phyloP scores from a whole-genome alignment of 2,329 filamentous ascomycete genomes.

The Tolypocladium ophioglossoides region DNA sequence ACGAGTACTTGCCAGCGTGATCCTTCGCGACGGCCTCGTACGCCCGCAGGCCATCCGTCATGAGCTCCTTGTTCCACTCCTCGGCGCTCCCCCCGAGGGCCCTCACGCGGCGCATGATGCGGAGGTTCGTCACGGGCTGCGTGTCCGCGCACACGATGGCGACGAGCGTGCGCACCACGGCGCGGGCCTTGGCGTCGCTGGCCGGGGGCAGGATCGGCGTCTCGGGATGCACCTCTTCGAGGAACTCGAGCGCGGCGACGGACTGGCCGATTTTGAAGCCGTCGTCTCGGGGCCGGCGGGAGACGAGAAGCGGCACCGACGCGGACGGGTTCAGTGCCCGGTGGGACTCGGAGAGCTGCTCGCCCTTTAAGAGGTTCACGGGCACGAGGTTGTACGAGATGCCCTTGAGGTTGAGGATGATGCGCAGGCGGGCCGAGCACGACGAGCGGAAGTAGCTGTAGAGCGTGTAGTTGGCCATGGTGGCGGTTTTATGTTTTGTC shows the following conservation, averaged over 20 bases:
- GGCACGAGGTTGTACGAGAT: slow-evolving; percentile 35
- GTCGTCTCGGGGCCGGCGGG: slow-evolving; percentile 14
- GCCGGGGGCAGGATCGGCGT: slow-evolving; percentile 38
- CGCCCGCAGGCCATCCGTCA: slow-evolving; percentile 40
- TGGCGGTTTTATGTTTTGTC: neutral
- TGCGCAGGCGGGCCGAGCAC: slow-evolving; percentile 50
- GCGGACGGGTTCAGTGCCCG: slow-evolving; percentile 39
- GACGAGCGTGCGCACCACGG: slow-evolving; percentile 40
- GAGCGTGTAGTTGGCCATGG: slow-evolving; percentile 26
- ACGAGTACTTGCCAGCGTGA: slow-evolving; percentile 38
- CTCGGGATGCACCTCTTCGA: slow-evolving; percentile 42
- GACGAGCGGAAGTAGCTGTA: slow-evolving; percentile 54
- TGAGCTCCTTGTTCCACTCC: slow-evolving; percentile 41
- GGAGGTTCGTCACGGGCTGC: slow-evolving; percentile 50
- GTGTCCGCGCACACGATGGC: slow-evolving; percentile 45
- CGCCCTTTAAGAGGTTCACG: slow-evolving; percentile 43
- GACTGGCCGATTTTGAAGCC: slow-evolving; percentile 42
- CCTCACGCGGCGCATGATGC: slow-evolving; percentile 38
- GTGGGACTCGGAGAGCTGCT: slow-evolving; percentile 37
- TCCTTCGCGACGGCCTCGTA: slow-evolving; percentile 36
- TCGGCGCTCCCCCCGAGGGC: slow-evolving; percentile 30
- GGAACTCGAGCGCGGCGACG: slow-evolving; percentile 49
- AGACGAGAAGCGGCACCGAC: slow-evolving; percentile 43
- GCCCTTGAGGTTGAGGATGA: slow-evolving; percentile 44
- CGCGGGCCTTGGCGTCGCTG: slow-evolving; percentile 29